Percentiles rank a stretch among this genome's conserved stretches.
phyloP scores from a whole-genome alignment of 2,329 filamentous ascomycete species.

The Fusarium verticillioides region DNA sequence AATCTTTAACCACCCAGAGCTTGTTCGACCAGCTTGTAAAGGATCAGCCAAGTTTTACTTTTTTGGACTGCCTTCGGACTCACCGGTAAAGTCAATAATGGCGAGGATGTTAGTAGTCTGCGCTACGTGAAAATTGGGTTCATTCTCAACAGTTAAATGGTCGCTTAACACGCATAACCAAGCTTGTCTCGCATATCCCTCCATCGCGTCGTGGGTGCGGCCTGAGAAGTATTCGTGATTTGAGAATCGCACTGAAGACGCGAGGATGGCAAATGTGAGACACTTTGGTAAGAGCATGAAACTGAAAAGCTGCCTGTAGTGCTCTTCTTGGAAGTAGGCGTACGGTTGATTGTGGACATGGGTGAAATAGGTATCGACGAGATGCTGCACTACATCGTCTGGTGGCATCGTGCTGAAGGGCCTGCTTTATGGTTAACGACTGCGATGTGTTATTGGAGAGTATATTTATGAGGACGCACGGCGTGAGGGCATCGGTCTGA shows the following conservation, averaged over 20 bases:
- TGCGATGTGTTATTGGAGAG: rapidly evolving
- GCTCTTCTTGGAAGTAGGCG: not conserved
- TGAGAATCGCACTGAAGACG: not conserved
- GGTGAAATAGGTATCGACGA: not conserved
- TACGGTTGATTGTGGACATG: not conserved
- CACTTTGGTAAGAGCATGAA: not conserved
- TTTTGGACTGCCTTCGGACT: too few relatives aligned
- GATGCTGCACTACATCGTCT: not conserved
- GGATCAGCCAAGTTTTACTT: not conserved
- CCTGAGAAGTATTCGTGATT: not conserved
- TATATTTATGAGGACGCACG: rapidly evolving
- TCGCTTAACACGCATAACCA: not conserved
- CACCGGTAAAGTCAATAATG: not conserved
- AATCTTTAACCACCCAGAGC: not conserved
- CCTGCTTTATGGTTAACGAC: rapidly evolving
- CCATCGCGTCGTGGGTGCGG: not conserved
- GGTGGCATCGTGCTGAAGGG: not conserved
- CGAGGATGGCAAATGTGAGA: not conserved
- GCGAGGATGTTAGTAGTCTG: not conserved
- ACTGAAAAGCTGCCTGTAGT: not conserved
- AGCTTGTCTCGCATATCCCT: not conserved
- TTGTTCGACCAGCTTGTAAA: not conserved
- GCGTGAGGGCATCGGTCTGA: not conserved
- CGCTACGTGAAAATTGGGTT: not conserved
- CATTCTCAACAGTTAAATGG: not conserved